These are phyloP conservation scores for Phytophthora brassicae DNA, from an alignment of 352 stramenopile species.

Conservation along the genomic window DNA sequence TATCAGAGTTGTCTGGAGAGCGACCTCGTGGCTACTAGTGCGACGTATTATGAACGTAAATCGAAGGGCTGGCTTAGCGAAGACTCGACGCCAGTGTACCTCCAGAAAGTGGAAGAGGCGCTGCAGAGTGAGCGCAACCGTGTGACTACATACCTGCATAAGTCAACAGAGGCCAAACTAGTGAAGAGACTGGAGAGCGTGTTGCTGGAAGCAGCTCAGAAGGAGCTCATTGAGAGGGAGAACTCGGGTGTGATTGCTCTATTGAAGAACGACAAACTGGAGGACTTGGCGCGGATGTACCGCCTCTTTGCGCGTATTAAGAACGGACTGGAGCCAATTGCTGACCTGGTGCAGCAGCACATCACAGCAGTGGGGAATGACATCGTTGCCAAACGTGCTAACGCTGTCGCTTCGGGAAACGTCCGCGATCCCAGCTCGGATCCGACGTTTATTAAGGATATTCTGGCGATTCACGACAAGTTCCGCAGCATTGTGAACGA, in stretches of 20 bases:
- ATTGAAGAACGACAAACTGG: conserved; percentile 96
- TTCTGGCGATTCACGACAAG: conserved; percentile 98
- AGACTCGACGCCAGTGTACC: conserved; percentile 97
- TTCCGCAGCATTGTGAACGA: conserved; percentile 97
- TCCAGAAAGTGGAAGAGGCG: conserved; percentile 93
- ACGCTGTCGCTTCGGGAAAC: conserved; percentile 90
- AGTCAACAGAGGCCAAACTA: conserved; percentile 95
- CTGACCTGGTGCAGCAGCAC: conserved; percentile 95
- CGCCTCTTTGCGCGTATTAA: conserved; percentile 96
- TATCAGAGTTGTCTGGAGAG: conserved; percentile 96
- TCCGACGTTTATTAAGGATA: conserved; percentile 97
- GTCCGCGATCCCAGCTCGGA: conserved; percentile 92
- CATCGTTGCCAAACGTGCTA: conserved; percentile 85
- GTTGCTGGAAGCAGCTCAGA: conserved; percentile 94
- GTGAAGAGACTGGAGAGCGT: conserved; percentile 93
- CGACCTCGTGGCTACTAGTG: conserved; percentile 92
- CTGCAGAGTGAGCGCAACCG: conserved; percentile 81
- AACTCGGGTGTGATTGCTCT: conserved; percentile 95
- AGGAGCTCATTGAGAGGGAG: conserved; percentile 97
- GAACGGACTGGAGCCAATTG: conserved; percentile 96
- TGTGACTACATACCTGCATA: conserved; percentile 97
- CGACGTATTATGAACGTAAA: conserved; percentile 95
- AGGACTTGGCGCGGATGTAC: conserved; percentile 98
- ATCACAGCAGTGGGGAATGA: conserved; percentile 91
- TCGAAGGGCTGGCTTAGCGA: conserved; percentile 97